These are phyloP conservation scores for Epichloe sylvatica DNA, from an alignment of 2,329 filamentous ascomycete genomes.

Conservation along the genomic window DNA sequence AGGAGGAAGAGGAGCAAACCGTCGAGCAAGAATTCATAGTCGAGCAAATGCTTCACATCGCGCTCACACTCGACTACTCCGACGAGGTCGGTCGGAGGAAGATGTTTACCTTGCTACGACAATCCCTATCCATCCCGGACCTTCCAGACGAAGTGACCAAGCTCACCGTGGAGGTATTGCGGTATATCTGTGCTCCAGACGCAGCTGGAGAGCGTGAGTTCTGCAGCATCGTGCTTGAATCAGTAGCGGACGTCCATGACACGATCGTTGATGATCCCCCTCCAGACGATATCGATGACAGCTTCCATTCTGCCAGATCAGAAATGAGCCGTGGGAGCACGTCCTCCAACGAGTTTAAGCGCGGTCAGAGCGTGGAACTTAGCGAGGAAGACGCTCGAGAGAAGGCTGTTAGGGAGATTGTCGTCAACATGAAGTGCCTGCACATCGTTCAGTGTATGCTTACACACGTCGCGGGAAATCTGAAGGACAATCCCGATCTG, in stretches of 20 bases:
- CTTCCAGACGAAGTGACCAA: constrained; percentile 88
- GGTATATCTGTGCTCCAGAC: constrained; percentile 67
- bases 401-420: constrained; percentile 77
- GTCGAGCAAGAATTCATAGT: constrained; percentile 91
- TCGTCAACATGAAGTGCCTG: constrained; percentile 96
- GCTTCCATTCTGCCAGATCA: constrained; percentile 86
- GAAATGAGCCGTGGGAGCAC: constrained; percentile 59
- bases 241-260: constrained; percentile 92
- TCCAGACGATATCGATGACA: constrained; percentile 45
- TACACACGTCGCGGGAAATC: constrained; percentile 73
- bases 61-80: constrained; percentile 86
- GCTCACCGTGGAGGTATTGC: constrained; percentile 67
- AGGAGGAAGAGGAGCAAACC: constrained; percentile 61
- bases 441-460: constrained; percentile 97
- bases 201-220: constrained; percentile 67
- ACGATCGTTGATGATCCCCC: constrained; percentile 64
- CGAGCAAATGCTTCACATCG: constrained; percentile 87
- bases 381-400: constrained; percentile 52
- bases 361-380: constrained; percentile 27
- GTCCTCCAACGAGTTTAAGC: constrained; percentile 33
- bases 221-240: constrained; percentile 75
- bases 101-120: constrained; percentile 85
- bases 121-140: constrained; percentile 71
- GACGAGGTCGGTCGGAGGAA: constrained; percentile 90
- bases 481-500: constrained; percentile 82